These are phyloP conservation scores for Paraconiothyrium brasiliense DNA, from an alignment of 2,329 filamentous ascomycete genomes.

Conservation along the genomic window DNA sequence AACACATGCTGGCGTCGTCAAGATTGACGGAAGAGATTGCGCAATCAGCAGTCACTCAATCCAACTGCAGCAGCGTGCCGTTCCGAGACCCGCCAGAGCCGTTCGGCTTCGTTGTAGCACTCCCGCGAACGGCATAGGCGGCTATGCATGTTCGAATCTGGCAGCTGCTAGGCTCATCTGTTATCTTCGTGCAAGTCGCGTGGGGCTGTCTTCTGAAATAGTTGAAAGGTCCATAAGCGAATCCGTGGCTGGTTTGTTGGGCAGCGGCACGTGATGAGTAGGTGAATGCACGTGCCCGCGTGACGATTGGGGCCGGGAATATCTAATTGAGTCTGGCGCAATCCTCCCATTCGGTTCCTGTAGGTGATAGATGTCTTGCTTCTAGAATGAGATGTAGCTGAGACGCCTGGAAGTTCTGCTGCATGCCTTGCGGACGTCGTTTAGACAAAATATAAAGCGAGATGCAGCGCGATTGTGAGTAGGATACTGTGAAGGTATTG, in stretches of 20 bases:
- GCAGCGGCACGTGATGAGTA: background rate
- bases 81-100: background rate
- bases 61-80: background rate
- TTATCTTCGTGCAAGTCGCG: background rate
- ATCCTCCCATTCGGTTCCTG: background rate
- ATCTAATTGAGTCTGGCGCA: too few species aligned
- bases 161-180: background rate
- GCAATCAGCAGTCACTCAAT: background rate
- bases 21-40: background rate
- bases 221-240: background rate
- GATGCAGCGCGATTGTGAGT: background rate
- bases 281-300: background rate
- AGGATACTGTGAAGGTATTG: background rate
- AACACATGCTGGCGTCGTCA: background rate
- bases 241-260: background rate
- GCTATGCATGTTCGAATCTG: background rate
- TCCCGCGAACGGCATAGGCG: background rate
- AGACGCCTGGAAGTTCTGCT: background rate
- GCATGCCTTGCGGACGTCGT: background rate
- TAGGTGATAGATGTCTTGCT: background rate
- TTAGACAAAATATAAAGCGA: background rate
- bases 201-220: background rate
- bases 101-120: background rate
- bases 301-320: background rate
- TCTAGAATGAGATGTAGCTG: background rate